Percentiles rank a stretch among this genome's conserved stretches.
phyloP scores from a whole-genome alignment of 2,329 filamentous ascomycete genomes.

The Penicillium janthinellum region DNA sequence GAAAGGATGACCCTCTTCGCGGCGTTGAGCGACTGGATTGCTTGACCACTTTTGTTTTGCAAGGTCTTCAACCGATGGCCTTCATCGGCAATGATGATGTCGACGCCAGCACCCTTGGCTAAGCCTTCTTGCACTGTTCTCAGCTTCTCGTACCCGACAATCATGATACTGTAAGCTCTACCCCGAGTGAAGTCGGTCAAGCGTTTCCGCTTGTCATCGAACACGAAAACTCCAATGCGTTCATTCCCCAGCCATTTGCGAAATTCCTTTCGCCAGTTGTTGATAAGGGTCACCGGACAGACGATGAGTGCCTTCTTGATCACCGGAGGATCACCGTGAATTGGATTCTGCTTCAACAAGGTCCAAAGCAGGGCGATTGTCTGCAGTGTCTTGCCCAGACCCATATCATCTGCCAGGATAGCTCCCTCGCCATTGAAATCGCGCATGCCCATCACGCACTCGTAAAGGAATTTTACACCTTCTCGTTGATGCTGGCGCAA shows the following conservation, averaged over 20 bases:
- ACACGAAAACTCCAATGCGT: conserved; percentile 68
- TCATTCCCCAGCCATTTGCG: conserved; percentile 74
- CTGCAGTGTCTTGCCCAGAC: conserved; percentile 72
- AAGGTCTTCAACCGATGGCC: conserved; percentile 69
- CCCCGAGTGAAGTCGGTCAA: conserved; percentile 70
- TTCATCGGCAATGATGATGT: conserved; percentile 71
- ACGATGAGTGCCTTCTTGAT: conserved; percentile 73
- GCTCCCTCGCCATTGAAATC: conserved; percentile 67
- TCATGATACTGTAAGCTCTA: conserved; percentile 69
- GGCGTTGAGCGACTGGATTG: conserved; percentile 66
- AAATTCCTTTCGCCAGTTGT: conserved; percentile 74
- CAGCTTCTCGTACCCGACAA: conserved; percentile 72
- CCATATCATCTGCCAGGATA: conserved; percentile 76
- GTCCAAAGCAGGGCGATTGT: conserved; percentile 74
- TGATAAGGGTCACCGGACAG: conserved; percentile 70
- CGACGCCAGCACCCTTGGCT: conserved; percentile 63
- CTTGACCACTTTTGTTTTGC: conserved; percentile 67
- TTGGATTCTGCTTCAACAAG: conserved; percentile 69
- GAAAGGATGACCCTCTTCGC: conserved; percentile 64
- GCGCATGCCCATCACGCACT: conserved; percentile 74
- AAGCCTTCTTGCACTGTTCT: conserved; percentile 66
- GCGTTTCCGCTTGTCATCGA: conserved; percentile 60
- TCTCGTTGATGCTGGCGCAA: conserved; percentile 69
- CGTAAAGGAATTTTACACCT: conserved; percentile 71
- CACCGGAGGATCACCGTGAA: conserved; percentile 60